These are phyloP conservation scores for Saksenaea vasiformis DNA, from an alignment of 371 early-diverging fungal species.

Conservation along the genomic window DNA sequence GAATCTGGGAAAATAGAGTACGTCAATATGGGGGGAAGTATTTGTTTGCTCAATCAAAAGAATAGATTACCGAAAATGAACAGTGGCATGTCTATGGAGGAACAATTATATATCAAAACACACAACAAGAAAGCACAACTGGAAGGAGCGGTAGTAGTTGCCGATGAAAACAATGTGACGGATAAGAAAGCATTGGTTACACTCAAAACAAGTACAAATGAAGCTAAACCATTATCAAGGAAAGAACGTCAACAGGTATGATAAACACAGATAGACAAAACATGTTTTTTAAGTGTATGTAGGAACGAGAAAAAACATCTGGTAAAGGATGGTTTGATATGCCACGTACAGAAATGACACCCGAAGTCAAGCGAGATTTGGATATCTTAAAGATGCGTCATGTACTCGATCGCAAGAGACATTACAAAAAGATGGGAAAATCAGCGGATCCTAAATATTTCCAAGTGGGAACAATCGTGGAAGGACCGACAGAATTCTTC, in stretches of 20 bases:
- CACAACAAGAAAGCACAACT: conserved; percentile 19
- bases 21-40: not conserved
- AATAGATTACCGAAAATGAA: conserved; percentile 44
- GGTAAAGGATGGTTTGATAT: conserved; percentile 93
- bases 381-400: conserved; percentile 84
- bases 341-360: conserved; percentile 84
- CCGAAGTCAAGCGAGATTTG: conserved; percentile 86
- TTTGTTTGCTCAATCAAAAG: not conserved
- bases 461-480: conserved; percentile 91
- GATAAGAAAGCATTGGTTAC: conserved; percentile 21
- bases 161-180: conserved; percentile 10
- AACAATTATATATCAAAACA: conserved; percentile 33
- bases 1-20: not conserved
- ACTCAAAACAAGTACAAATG: conserved; percentile 21
- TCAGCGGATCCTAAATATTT: conserved; percentile 84
- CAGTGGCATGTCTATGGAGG: conserved; percentile 25
- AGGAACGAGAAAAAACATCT: conserved; percentile 66
- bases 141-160: conserved; percentile 24
- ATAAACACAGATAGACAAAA: conserved; percentile 3
- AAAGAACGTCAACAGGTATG: conserved; percentile 44
- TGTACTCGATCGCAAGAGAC: conserved; percentile 91
- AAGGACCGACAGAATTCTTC: conserved; percentile 88
- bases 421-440: conserved; percentile 83
- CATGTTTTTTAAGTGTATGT: not conserved
- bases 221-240: conserved; percentile 19